Evolutionary conservation across 1,139 yeast species (phyloP).

Genomic region (Yamadazyma taylorii): DNA sequence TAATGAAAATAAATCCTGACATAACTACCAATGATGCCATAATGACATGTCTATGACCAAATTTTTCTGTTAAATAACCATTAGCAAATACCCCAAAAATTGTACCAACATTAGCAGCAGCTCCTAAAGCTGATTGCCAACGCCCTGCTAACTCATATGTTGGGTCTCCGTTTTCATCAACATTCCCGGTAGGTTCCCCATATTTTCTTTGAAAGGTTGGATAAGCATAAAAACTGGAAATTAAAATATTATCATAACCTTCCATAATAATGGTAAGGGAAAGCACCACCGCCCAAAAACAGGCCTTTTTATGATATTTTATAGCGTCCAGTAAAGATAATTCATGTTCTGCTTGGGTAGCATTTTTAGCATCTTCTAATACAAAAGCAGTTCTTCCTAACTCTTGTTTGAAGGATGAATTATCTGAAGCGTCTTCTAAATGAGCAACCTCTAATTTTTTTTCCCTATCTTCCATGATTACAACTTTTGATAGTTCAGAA

Average conservation of each 20-base stretch:
- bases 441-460: conserved; percentile 16
- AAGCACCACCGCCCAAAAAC: conserved; percentile 25
- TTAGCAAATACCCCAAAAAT: conserved; percentile 23
- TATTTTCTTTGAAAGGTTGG: conserved; percentile 22
- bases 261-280: conserved; percentile 28
- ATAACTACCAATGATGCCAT: conserved; percentile 21
- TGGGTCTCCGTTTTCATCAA: conserved; percentile 15
- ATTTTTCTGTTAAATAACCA: conserved; percentile 23
- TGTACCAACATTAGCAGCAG: conserved; percentile 22
- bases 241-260: conserved; percentile 26
- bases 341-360: conserved; percentile 22
- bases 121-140: conserved; percentile 26
- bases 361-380: conserved; percentile 20
- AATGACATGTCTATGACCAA: conserved; percentile 25
- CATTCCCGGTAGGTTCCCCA: conserved; percentile 16
- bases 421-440: conserved; percentile 17
- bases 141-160: conserved; percentile 19
- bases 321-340: conserved; percentile 19
- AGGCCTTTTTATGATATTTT: conserved; percentile 20
- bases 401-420: conserved; percentile 16
- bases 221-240: conserved; percentile 24
- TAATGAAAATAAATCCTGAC: conserved; percentile 23
- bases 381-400: conserved; percentile 15
- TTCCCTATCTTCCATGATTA: conserved; percentile 4
- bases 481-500: background rate